Evolutionary conservation across 2,329 filamentous ascomycete species (phyloP).

Genomic region (Xylariomycetidae sp.): DNA sequence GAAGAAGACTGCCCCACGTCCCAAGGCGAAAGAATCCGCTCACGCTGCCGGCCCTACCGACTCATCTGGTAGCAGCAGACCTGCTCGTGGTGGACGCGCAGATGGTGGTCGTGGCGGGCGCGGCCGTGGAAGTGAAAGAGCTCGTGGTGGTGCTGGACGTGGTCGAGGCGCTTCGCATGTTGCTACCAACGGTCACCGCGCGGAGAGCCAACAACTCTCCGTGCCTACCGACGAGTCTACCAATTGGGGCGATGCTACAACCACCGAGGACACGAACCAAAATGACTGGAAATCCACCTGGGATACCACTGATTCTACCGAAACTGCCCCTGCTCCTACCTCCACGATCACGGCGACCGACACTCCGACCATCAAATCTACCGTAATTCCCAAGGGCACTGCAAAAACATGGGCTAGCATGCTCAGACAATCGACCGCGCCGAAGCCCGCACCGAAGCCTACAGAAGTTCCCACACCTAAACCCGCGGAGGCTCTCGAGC

Average conservation of each 20-base stretch:
- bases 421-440: conserved; percentile 56
- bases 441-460: conserved; percentile 54
- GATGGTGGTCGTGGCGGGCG: conserved; percentile 30
- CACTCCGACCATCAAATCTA: conserved; percentile 21
- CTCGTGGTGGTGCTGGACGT: conserved; percentile 53
- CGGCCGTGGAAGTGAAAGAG: conserved; percentile 50
- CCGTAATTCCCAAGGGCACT: conserved; percentile 32
- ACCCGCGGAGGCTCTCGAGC: conserved; percentile 42
- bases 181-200: conserved; percentile 57
- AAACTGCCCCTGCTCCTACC: conserved; percentile 33
- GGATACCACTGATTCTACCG: conserved; percentile 34
- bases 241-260: conserved; percentile 52
- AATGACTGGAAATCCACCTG: conserved; percentile 41
- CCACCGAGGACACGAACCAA: conserved; percentile 33
- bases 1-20: conserved; percentile 68
- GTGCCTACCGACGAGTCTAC: conserved; percentile 67
- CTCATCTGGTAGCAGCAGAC: conserved; percentile 39
- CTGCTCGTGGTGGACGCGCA: conserved; percentile 57
- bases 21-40: conserved; percentile 64
- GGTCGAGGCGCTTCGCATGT: conserved; percentile 58
- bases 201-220: conserved; percentile 51
- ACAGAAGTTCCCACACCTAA: conserved; percentile 45
- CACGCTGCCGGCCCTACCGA: conserved; percentile 49
- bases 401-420: conserved; percentile 73
- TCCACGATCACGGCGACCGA: conserved; percentile 30